phyloP scores from a whole-genome alignment of 2,329 filamentous ascomycete species.

The Fusarium sp. region DNA sequence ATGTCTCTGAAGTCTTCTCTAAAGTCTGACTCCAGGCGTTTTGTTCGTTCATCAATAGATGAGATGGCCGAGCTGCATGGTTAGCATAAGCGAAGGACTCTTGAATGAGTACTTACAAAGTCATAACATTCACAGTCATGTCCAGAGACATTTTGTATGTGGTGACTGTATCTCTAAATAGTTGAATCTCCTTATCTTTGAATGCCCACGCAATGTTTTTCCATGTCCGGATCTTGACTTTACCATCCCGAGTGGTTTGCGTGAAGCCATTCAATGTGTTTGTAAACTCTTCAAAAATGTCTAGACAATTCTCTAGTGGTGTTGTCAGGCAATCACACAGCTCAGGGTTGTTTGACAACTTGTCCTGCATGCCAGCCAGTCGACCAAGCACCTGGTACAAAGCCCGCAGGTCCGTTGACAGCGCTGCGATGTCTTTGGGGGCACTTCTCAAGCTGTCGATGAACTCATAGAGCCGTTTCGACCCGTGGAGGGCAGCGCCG shows the following conservation, averaged over 20 bases:
- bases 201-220: not conserved
- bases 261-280: not conserved
- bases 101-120: not conserved
- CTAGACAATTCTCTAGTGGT: not conserved
- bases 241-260: not conserved
- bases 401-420: not conserved
- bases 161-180: not conserved
- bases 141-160: not conserved
- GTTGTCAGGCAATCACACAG: not conserved
- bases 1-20: not conserved
- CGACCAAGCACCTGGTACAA: not conserved
- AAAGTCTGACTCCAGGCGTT: not conserved
- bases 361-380: not conserved
- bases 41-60: not conserved
- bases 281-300: not conserved
- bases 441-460: not conserved
- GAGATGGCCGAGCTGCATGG: not conserved
- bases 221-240: not conserved
- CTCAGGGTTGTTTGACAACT: not conserved
- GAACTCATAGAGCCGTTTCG: not conserved
- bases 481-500: not conserved
- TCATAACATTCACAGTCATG: not conserved
- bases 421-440: not conserved
- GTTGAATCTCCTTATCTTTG: not conserved
- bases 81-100: not conserved